Evolutionary conservation across 2,329 filamentous ascomycete species (phyloP), one percentile per base, ranked within the genome.

Genomic region (Fusarium falciforme): DNA sequence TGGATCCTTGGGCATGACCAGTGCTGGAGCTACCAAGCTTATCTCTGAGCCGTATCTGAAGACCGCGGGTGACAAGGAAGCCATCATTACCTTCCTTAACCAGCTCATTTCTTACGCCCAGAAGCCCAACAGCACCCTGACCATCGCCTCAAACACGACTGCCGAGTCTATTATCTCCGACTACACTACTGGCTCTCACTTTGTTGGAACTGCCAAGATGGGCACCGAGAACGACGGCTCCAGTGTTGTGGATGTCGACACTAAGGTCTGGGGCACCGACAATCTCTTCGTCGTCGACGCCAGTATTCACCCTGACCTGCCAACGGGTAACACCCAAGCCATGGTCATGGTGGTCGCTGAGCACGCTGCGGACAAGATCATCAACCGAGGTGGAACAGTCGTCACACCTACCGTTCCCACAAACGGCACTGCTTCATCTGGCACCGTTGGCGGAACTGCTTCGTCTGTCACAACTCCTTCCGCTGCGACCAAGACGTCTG

Each of bases 271-370:
- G 76, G 91, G 91, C 40, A 93, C 89, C 0, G 89, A 92, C 76
- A 93, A 93, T 81, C 83, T 93, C 52, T 92, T 91, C 76, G 88
- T 93, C 16, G 89, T 93, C 5, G 91, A 93, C 76, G 91, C 89
- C 1, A 89, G 88, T 70, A 91, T 93, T 77, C 92, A 93, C 83
- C 91, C 92, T 0, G 92, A 92, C 71, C 89, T 93, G 74, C 87
- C 91, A 4, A 91, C 90, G 1, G 90, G 91, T 20, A 94, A 94
- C 82, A 92, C 92, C 2, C 89, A 89, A 57, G 88, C 90, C 2
- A 87, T 90, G 42, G 89, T 93, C 74, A 90, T 93, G 79, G 85
- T 90, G 38, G 90, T 87, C 20, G 88, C 91, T 20, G 92, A 93
- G 84, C 86, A 87, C 47, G 90, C 90, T 10, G 87, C 87, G 8